Base-by-base conservation (phyloP, 1,139 yeast genomes). In the Pneumocystis carinii region DNA sequence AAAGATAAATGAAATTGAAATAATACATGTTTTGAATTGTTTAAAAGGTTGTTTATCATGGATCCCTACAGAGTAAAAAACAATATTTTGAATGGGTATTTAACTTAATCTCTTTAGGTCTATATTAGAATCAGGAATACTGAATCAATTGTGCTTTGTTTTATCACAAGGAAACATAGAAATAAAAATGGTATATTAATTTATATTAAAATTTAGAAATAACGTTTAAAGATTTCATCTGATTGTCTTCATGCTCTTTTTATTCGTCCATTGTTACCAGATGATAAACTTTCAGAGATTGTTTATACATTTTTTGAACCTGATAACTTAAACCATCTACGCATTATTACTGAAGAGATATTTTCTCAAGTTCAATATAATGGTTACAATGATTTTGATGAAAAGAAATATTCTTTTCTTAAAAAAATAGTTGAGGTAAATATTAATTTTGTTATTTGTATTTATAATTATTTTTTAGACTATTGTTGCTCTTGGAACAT, bases 161-260 rank as follows among this genome's bases (percentile, higher is more conserved):
- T 77, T 90, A 63, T 77, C 81, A 14, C 82, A 86, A 42, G 80
- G 80, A 65, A 82, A 81, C 67, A 78, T 86, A 59, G 82, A 82
- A 67, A 81, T 92, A 63, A 86, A 88, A 71, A 86, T 90, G 0
- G 62, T 60, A 60, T 24, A 24, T 12, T 15, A 24, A 24, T 24
- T 39, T 27, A 6, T 38, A 1, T 29, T 24, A 10, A n/a, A 32
- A 37, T 19, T 17, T 24, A 17, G 15, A 14, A 1, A 19, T 59
- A 35, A 59, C 17, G 19, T 12, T 24, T 6, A 59, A 32, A 60
- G 38, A 79, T 90, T 67, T 90, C 97, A 0, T 84, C 90, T 59
- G 98, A 92, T 72, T 89, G 97, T 71, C 79, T 92, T 67, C 97
- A 92, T 72, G 86, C 87, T 41, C 76, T 94, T 41, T 87, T 90